Conservation (phyloP, 2,329 filamentous ascomycete genomes). For the Peltaster fructicola region DNA sequence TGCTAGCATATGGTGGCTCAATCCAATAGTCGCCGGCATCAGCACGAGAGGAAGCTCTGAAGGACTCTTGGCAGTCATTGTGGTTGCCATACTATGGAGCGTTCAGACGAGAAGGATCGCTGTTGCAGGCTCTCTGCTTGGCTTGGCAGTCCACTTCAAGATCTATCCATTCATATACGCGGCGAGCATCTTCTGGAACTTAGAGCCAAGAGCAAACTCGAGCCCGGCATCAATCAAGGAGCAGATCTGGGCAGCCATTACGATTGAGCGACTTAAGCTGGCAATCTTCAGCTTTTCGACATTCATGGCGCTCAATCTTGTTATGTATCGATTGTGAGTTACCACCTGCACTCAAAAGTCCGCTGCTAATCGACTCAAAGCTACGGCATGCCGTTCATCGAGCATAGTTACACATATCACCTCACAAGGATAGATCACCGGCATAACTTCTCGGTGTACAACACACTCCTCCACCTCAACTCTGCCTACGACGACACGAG, state of each 20-base stretch:
- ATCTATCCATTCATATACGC: conserved; percentile 98
- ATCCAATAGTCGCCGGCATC: conserved; percentile 96
- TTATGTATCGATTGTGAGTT: conserved; percentile 60
- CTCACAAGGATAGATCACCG: conserved; percentile 85
- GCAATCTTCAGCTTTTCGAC: conserved; percentile 49
- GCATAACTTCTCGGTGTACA: conserved; percentile 97
- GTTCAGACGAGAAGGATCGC: conserved; percentile 43
- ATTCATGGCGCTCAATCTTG: conserved; percentile 54
- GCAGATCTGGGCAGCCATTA: conserved; percentile 7
- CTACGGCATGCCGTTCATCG: conserved; percentile 65
- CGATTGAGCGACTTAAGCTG: conserved; percentile 34
- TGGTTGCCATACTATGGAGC: conserved; percentile 70
- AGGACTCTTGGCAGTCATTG: conserved; percentile 70
- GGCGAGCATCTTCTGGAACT: conserved; percentile 60
- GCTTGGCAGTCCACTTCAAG: conserved; percentile 85
- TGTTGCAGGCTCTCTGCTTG: conserved; percentile 58
- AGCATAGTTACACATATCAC: conserved; percentile 88
- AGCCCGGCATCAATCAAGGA: conserved; percentile 12
- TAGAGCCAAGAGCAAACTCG: background rate
- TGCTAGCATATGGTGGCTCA: conserved; percentile 79
- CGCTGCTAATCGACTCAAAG: conserved; percentile 21
- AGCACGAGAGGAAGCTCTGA: conserved; percentile 90
- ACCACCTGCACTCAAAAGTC: conserved; percentile 1
- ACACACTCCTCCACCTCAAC: conserved; percentile 71
- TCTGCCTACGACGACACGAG: conserved; percentile 38